These are phyloP conservation scores for Erodium texanum DNA, from an alignment of 441 rosid species.

Conservation along the genomic window DNA sequence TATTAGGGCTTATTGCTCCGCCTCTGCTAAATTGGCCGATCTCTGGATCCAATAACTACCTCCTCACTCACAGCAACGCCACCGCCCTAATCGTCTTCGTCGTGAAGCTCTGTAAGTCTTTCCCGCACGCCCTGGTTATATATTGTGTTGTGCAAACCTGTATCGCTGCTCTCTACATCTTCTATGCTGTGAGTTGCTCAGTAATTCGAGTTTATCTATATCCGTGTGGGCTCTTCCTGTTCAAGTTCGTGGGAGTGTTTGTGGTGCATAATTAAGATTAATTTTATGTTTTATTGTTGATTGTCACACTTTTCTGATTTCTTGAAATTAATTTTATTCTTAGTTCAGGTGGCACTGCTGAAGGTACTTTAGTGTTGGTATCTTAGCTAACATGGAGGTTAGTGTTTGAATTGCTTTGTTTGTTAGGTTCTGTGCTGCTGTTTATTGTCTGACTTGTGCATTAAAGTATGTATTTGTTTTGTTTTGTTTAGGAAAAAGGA, in stretches of 20 bases:
- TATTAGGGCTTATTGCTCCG: too few relatives aligned
- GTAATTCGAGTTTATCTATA: too few relatives aligned
- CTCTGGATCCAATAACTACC: too few relatives aligned
- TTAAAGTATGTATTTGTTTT: background rate
- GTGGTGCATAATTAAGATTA: background rate
- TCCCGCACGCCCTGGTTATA: too few relatives aligned
- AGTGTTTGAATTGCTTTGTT: background rate
- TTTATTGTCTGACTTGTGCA: background rate
- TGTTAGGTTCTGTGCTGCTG: background rate
- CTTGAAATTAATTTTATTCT: background rate
- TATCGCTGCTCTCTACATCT: too few relatives aligned
- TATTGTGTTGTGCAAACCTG: too few relatives aligned
- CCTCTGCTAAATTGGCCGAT: too few relatives aligned
- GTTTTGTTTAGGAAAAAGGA: slow-evolving; percentile 14
- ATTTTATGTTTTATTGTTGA: background rate
- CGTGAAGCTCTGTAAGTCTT: too few relatives aligned
- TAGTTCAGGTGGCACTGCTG: background rate
- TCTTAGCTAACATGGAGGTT: background rate
- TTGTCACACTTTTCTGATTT: background rate
- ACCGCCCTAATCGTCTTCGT: too few relatives aligned
- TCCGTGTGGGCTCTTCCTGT: background rate
- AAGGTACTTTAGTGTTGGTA: background rate
- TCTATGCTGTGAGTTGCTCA: too few relatives aligned
- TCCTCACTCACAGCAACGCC: too few relatives aligned
- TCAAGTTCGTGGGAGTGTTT: background rate